These are phyloP conservation scores for Parachlorella kessleri DNA, from an alignment of 139 green algal species.

Conservation along the genomic window DNA sequence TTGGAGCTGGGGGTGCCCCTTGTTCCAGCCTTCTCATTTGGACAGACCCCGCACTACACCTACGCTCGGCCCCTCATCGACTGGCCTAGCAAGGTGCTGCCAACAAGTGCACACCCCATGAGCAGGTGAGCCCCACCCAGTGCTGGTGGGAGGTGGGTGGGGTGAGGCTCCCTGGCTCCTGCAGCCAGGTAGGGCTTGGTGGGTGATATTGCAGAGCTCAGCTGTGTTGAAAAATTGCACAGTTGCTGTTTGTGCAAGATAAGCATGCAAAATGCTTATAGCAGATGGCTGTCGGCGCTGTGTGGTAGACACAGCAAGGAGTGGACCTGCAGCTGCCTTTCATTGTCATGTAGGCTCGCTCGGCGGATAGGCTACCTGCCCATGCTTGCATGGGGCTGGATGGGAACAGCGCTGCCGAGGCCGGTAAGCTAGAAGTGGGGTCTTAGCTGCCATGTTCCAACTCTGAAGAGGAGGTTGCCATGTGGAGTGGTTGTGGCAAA, in stretches of 20 bases:
- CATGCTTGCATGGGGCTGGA: slow-evolving; percentile 18
- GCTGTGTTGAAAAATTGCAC: too few species aligned
- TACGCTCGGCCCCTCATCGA: slow-evolving; percentile 47
- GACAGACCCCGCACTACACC: slow-evolving; percentile 78
- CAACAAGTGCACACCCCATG: neutral
- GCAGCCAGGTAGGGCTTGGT: too few species aligned
- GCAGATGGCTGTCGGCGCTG: too few species aligned
- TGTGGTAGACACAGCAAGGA: too few species aligned
- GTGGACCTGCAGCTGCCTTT: too few species aligned
- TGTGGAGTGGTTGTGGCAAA: too few species aligned
- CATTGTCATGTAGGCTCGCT: slow-evolving; percentile 7
- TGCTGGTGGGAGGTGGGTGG: neutral
- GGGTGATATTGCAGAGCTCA: too few species aligned
- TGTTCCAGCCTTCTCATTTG: slow-evolving; percentile 89
- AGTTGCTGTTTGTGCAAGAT: too few species aligned
- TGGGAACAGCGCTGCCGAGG: slow-evolving; percentile 13
- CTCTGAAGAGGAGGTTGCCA: too few species aligned
- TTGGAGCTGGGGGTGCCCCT: slow-evolving; percentile 66
- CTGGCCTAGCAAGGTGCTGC: slow-evolving; percentile 13
- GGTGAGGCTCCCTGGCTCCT: too few species aligned
- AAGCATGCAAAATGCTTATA: too few species aligned
- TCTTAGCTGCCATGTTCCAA: too few species aligned
- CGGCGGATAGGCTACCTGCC: slow-evolving; percentile 24
- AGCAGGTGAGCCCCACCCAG: neutral
- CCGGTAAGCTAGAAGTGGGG: neutral